Percentiles rank a stretch among this genome's conserved stretches.
Conservation (phyloP, 306 rosid genomes). For the Quercus glauca region DNA sequence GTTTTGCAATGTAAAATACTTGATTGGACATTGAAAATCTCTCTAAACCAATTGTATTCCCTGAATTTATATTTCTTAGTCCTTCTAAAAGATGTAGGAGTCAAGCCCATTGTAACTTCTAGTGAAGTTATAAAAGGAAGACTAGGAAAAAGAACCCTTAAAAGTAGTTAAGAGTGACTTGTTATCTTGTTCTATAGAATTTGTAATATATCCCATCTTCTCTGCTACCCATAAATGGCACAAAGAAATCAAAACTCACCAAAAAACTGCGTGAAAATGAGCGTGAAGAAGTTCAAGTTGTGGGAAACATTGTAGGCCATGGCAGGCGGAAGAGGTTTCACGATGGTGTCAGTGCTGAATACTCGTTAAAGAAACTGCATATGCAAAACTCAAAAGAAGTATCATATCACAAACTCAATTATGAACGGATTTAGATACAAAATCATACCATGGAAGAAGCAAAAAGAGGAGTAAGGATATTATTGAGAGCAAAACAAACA, state of each 20-base stretch:
- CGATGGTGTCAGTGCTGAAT: slow-evolving; percentile 82
- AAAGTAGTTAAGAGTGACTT: neutral
- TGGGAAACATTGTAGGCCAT: slow-evolving; percentile 84
- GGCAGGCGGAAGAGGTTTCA: slow-evolving; percentile 84
- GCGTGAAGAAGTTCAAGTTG: slow-evolving; percentile 91
- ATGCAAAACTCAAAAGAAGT: neutral
- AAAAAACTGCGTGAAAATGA: slow-evolving; percentile 90
- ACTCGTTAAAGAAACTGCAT: slow-evolving; percentile 86
- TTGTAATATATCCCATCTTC: slow-evolving; percentile 1
- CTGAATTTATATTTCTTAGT: neutral
- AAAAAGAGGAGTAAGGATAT: neutral
- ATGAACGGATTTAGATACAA: neutral
- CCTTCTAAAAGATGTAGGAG: too few relatives aligned
- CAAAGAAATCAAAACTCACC: slow-evolving; percentile 50
- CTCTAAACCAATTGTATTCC: neutral
- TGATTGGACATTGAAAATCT: neutral
- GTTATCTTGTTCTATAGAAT: neutral
- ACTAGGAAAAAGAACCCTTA: neutral
- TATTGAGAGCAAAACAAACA: neutral
- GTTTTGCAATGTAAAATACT: neutral
- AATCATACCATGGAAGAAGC: too few relatives aligned
- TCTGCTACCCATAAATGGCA: neutral
- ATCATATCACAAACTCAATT: slow-evolving; percentile 6
- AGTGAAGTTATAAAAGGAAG: too few relatives aligned
- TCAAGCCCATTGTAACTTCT: too few relatives aligned